Percentiles rank a stretch among this genome's conserved stretches.
These are phyloP conservation scores for Leccinellum luteum DNA, from an alignment of 768 basidiomycete genomes.

Conservation along the genomic window DNA sequence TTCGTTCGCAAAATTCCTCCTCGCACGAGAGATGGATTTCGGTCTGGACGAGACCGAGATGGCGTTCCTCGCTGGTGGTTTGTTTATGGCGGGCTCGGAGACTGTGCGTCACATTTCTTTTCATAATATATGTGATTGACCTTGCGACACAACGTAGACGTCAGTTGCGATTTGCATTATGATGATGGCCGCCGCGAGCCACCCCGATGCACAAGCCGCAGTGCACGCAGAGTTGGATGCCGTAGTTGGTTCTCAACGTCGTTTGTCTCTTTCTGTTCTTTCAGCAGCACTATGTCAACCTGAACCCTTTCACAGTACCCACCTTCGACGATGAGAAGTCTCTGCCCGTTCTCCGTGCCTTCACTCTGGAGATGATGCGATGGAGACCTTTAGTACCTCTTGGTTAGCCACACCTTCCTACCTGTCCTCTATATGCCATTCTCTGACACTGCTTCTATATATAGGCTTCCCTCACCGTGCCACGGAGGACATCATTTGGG, in stretches of 20 bases:
- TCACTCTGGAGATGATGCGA: constrained; percentile 36
- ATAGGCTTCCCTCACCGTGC: constrained; percentile 13
- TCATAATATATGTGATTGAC: not conserved
- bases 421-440: too few relatives aligned
- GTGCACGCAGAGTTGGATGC: constrained; percentile 52
- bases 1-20: constrained; percentile 53
- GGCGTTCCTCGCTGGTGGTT: constrained; percentile 56
- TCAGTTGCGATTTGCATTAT: constrained; percentile 47
- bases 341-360: constrained; percentile 32
- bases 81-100: constrained; percentile 58
- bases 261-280: not conserved
- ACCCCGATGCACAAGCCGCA: constrained; percentile 44
- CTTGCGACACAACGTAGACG: constrained; percentile 27
- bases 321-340: constrained; percentile 31
- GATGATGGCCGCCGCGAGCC: constrained; percentile 47
- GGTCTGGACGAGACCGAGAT: constrained; percentile 51
- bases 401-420: constrained; percentile 12
- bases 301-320: constrained; percentile 26
- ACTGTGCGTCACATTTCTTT: constrained; percentile 30
- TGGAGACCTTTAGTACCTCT: constrained; percentile 30
- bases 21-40: constrained; percentile 48
- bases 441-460: too few relatives aligned
- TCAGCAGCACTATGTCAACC: not conserved
- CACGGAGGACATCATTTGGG: constrained; percentile 19
- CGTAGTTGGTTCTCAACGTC: constrained; percentile 38